These are phyloP conservation scores for Royoungia palumana DNA, from an alignment of 768 basidiomycete genomes.

Conservation along the genomic window DNA sequence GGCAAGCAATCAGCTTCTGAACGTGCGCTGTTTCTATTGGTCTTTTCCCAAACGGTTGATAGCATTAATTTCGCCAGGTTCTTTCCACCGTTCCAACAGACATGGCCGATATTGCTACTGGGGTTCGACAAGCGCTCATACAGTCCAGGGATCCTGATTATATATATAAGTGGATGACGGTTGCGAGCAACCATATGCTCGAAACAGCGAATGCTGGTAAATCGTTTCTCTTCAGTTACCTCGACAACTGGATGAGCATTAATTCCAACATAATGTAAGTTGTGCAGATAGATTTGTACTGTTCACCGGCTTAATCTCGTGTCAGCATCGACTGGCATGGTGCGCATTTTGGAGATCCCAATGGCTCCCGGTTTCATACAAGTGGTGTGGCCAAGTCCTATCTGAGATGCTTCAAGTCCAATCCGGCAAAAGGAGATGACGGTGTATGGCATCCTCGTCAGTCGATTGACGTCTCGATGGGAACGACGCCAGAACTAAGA, in stretches of 20 bases:
- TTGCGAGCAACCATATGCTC: constrained; percentile 21
- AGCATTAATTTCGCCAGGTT: constrained; percentile 1
- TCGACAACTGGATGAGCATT: constrained; percentile 9
- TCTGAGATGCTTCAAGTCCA: constrained; percentile 24
- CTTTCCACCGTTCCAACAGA: constrained; percentile 15
- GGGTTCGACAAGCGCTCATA: constrained; percentile 15
- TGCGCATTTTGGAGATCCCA: constrained; percentile 20
- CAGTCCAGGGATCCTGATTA: constrained; percentile 13
- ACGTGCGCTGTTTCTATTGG: constrained; percentile 11
- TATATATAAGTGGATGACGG: constrained; percentile 17
- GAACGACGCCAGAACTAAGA: constrained; percentile 17
- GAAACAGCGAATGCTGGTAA: constrained; percentile 15
- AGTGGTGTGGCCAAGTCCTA: constrained; percentile 15
- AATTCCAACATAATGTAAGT: constrained; percentile 25
- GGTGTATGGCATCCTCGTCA: constrained; percentile 14
- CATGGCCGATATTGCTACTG: constrained; percentile 15
- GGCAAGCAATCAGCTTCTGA: constrained; percentile 19
- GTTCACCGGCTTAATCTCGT: not conserved
- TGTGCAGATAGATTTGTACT: not conserved
- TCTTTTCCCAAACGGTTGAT: not conserved
- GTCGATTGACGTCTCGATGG: constrained; percentile 24
- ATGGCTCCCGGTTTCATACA: constrained; percentile 18
- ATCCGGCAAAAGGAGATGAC: constrained; percentile 20
- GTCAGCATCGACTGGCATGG: constrained; percentile 22
- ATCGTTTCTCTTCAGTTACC: constrained; percentile 10